phyloP scores from a whole-genome alignment of 495 filamentous ascomycete genomes.

The Aspergillus affinis region DNA sequence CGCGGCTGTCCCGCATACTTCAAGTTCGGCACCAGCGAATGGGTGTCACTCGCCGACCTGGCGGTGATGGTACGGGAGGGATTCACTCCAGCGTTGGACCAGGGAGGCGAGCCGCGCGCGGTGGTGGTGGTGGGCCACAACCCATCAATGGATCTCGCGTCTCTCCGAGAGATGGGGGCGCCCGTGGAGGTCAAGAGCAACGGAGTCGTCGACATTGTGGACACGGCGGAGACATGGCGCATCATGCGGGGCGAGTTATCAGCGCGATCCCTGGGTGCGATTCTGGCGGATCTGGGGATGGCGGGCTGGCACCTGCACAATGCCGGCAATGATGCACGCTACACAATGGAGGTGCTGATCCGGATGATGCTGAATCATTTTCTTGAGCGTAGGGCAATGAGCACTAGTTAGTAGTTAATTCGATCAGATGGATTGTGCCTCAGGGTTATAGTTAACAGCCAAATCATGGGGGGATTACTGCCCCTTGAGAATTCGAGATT shows the following conservation, averaged over 20 bases:
- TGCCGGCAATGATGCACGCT: conserved; percentile 91
- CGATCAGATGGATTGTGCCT: neutral
- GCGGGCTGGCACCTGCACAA: conserved; percentile 73
- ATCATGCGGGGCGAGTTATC: conserved; percentile 50
- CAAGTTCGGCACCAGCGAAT: conserved; percentile 65
- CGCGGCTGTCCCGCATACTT: conserved; percentile 71
- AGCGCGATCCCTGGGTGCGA: conserved; percentile 50
- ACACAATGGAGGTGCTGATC: conserved; percentile 76
- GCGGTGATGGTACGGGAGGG: conserved; percentile 41
- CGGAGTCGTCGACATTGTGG: conserved; percentile 53
- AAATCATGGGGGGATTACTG: no score
- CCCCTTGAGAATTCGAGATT: no score
- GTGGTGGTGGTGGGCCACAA: conserved; percentile 81
- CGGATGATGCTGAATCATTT: conserved; percentile 51
- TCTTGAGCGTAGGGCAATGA: neutral
- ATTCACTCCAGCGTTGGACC: conserved; percentile 49
- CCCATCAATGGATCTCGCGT: conserved; percentile 61
- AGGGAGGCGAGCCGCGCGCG: conserved; percentile 44
- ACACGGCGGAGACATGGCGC: conserved; percentile 69
- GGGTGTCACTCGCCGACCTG: conserved; percentile 39
- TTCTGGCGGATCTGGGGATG: conserved; percentile 67
- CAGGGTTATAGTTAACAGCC: no score
- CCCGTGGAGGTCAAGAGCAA: conserved; percentile 14
- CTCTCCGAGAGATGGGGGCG: conserved; percentile 61
- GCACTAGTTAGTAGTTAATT: neutral